A percentile compares a stretch with the other conserved stretches of the same genome.
Evolutionary conservation across 768 basidiomycete species (phyloP).

Genomic region (Antrodiella citrinella): DNA sequence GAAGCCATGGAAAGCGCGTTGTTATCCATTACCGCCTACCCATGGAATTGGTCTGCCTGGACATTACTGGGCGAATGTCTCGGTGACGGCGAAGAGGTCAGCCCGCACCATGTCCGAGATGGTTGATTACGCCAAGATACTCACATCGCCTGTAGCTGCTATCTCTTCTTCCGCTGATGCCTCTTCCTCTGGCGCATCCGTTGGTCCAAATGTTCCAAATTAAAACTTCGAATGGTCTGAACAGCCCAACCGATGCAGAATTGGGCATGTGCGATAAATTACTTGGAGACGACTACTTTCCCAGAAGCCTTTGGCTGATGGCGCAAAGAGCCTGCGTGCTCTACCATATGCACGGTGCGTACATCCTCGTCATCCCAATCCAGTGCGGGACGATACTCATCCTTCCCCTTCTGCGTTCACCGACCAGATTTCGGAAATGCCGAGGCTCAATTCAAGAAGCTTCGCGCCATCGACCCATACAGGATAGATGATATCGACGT

Average conservation of each 20-base stretch:
- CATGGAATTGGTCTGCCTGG: conserved; percentile 98
- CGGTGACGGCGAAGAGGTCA: conserved; percentile 80
- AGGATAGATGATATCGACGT: conserved; percentile 93
- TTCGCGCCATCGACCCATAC: conserved; percentile 74
- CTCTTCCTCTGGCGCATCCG: conserved; percentile 43
- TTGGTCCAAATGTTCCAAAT: conserved; percentile 74
- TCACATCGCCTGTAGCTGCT: conserved; percentile 27
- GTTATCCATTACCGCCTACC: conserved; percentile 65
- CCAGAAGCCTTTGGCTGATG: conserved; percentile 78
- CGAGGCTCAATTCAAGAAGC: conserved; percentile 76
- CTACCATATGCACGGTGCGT: conserved; percentile 84
- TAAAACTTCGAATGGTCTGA: conserved; percentile 82
- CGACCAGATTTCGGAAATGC: conserved; percentile 90
- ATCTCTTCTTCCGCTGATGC: conserved; percentile 35
- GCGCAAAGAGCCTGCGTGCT: conserved; percentile 77
- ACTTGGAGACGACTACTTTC: conserved; percentile 63
- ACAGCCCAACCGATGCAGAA: conserved; percentile 83
- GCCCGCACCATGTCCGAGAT: conserved; percentile 7
- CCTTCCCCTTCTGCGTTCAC: conserved; percentile 1
- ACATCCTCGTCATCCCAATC: too few relatives aligned
- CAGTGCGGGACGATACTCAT: not conserved
- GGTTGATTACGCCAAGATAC: not conserved
- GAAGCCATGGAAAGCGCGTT: conserved; percentile 81
- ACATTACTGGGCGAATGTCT: conserved; percentile 70
- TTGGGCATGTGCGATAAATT: conserved; percentile 75